Base-by-base conservation (phyloP, 352 stramenopile genomes). In the Phytophthora macrochlamydospora region DNA sequence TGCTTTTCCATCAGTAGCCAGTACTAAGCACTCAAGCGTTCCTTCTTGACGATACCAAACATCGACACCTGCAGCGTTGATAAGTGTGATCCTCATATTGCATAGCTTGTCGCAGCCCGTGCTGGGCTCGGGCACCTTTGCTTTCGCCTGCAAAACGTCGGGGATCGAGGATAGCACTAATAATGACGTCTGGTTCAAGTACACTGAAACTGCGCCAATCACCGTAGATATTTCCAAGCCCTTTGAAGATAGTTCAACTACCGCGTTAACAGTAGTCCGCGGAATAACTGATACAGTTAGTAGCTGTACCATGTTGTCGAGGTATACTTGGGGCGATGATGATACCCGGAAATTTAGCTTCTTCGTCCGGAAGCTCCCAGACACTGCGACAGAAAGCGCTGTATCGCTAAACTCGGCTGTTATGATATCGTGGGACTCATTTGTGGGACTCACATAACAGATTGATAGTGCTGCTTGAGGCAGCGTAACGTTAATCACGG, bases 281-380 rank as follows among this genome's bases (percentile, higher is more conserved):
- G 83, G 80, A 14, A 94, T 60, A 38, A 94, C 77, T 3, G 84
- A 86, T 8, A 91, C 76, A 31, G 81, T 91, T 44, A 92, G 55
- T 9, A 94, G 59, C 54, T 94, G 86, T 31, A 71, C 75, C 58
- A 94, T 82, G 49, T 92, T 94, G 40, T 94, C 82, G 51, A 90
- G 66, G 24, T 80, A 80, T 8, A 90, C 69, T 69, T 91, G 79
- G 13, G 91, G 12, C 5, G 65, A 66, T 18, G 83, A 81, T 13
- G 78, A 73, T 46, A 85, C 48, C 31, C 72, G 51, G 12, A 89
- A 18, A 55, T 68, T 77, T 38, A 81, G 51, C 6, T 32, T 61
- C 35, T 42, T 70, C n/a, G 59, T 59, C 4, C 14, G 53, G 13
- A 59, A 44, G 11, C 63, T 64, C n/a, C 71, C 73, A 14, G 67